These are phyloP conservation scores for Ogataea ganodermae DNA, from an alignment of 805 yeast species.

Conservation along the genomic window DNA sequence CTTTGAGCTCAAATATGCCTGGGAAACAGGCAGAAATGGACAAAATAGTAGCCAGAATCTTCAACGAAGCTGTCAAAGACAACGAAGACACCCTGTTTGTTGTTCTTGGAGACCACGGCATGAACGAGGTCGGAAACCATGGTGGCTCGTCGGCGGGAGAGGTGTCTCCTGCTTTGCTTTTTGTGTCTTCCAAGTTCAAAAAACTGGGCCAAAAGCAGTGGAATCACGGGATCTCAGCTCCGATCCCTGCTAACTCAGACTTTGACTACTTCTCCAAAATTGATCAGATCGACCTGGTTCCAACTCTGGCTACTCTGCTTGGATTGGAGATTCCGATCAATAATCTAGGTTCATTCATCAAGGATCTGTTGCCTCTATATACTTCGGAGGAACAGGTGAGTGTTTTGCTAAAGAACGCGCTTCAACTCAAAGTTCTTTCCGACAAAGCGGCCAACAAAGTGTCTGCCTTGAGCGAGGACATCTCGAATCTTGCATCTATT, in stretches of 20 bases:
- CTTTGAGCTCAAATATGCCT: conserved; percentile 77
- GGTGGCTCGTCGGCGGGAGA: conserved; percentile 96
- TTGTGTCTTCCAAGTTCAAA: conserved; percentile 64
- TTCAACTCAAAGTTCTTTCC: conserved; percentile 54
- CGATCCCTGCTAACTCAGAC: conserved; percentile 41
- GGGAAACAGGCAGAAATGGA: conserved; percentile 89
- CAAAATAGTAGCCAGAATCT: conserved; percentile 54
- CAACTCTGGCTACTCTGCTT: conserved; percentile 61
- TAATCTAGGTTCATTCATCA: conserved; percentile 70
- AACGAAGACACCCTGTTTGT: conserved; percentile 60
- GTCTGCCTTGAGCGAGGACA: conserved; percentile 13
- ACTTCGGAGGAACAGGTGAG: conserved; percentile 34
- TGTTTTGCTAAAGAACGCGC: conserved; percentile 54
- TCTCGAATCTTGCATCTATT: conserved; percentile 15
- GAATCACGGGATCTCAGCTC: conserved; percentile 35
- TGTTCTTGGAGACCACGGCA: conserved; percentile 92
- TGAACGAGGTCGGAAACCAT: conserved; percentile 94
- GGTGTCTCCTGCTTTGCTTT: conserved; percentile 79
- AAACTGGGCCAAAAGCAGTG: conserved; percentile 21
- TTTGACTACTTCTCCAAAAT: conserved; percentile 56
- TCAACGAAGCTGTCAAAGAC: conserved; percentile 32
- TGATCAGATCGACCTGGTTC: conserved; percentile 73
- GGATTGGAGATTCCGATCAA: conserved; percentile 71
- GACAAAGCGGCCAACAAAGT: conserved; percentile 39
- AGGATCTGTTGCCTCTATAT: conserved; percentile 58